phyloP scores from a whole-genome alignment of 2,329 filamentous ascomycete genomes.

The Sphaerostilbella broomeana region DNA sequence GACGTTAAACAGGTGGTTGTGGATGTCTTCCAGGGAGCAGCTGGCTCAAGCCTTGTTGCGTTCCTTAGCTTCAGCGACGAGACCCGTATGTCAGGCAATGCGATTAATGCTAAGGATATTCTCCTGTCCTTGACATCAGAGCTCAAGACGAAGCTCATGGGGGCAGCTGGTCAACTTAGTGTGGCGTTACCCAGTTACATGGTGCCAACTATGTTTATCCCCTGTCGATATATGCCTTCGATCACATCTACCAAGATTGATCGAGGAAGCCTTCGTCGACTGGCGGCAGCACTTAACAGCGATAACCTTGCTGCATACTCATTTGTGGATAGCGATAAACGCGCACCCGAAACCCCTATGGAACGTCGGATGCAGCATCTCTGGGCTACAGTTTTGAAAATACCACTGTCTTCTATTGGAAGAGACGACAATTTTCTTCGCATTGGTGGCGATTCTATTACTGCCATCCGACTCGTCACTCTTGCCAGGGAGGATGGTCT shows the following conservation, averaged over 20 bases:
- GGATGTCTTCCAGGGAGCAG: constrained; percentile 3
- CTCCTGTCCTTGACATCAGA: constrained; percentile 10
- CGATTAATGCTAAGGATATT: background rate
- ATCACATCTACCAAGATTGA: constrained; percentile 5
- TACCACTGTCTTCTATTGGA: constrained; percentile 21
- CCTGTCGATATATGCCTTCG: constrained; percentile 2
- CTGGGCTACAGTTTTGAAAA: constrained; percentile 6
- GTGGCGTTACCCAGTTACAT: constrained; percentile 4
- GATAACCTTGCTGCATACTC: constrained; percentile 2
- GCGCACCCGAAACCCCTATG: background rate
- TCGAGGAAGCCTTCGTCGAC: background rate
- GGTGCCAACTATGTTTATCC: constrained; percentile 4
- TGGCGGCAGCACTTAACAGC: background rate
- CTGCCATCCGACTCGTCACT: constrained; percentile 17
- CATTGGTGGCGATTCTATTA: constrained; percentile 23
- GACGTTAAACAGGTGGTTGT: background rate
- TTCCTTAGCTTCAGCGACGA: constrained; percentile 5
- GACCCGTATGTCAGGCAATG: background rate
- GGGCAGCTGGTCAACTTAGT: background rate
- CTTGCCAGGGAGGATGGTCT: background rate
- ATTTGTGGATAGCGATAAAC: background rate
- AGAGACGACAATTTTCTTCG: constrained; percentile 21
- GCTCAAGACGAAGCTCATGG: constrained; percentile 8
- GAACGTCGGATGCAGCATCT: constrained; percentile 7
- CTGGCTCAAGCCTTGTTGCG: background rate